Conservation (phyloP, 345 rosid genomes). For the Jatropha curcas region DNA sequence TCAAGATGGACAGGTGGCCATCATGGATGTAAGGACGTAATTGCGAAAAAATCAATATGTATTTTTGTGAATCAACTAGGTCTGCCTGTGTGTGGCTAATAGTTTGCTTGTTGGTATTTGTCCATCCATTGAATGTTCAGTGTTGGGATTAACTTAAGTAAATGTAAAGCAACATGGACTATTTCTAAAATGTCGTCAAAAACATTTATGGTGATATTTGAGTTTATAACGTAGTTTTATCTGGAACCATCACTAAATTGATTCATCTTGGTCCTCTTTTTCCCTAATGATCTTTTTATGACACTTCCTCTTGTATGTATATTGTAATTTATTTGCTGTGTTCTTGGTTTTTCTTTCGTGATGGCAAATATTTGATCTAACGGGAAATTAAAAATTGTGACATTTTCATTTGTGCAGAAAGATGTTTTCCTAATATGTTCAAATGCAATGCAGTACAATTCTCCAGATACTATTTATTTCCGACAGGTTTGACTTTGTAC, state of each 20-base stretch:
- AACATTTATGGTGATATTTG: neutral
- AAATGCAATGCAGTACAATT: slow-evolving; percentile 94
- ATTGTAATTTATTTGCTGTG: neutral
- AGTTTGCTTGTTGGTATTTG: neutral
- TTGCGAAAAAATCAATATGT: neutral
- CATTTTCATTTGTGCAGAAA: slow-evolving; percentile 50
- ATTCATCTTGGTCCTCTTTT: neutral
- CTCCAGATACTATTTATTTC: slow-evolving; percentile 86
- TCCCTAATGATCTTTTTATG: neutral
- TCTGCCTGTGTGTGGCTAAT: neutral
- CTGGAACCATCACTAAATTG: neutral
- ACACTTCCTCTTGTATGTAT: too few relatives aligned
- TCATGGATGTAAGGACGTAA: neutral
- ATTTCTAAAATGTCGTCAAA: neutral
- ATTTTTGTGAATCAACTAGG: neutral
- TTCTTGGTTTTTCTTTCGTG: neutral
- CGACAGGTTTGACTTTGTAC: slow-evolving; percentile 66
- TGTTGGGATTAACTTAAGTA: neutral
- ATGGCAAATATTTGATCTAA: slow-evolving; percentile 10
- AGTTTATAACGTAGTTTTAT: neutral
- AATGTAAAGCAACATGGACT: neutral
- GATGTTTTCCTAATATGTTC: slow-evolving; percentile 82
- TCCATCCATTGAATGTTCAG: neutral
- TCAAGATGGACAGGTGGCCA: neutral
- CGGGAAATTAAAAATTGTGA: slow-evolving; percentile 15